Conservation (phyloP, 2,329 filamentous ascomycete genomes). For the Aspergillus calidoustus region DNA sequence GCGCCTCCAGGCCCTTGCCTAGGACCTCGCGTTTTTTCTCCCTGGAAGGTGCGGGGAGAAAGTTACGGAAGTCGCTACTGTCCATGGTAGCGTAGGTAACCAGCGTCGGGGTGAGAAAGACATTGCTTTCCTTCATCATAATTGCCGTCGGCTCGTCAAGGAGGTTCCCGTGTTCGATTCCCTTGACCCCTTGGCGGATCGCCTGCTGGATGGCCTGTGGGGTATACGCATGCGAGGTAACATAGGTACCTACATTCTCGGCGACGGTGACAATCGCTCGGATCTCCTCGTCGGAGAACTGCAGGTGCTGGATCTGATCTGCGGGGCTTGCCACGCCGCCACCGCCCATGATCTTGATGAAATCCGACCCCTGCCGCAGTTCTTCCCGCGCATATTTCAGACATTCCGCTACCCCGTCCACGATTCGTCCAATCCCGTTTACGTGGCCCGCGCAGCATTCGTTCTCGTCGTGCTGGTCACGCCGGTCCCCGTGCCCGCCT, state of each 20-base stretch:
- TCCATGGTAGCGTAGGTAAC: constrained; percentile 54
- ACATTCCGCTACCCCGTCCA: constrained; percentile 61
- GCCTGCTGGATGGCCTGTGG: constrained; percentile 59
- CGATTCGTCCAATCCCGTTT: constrained; percentile 46
- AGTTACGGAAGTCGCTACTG: constrained; percentile 39
- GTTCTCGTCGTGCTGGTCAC: constrained; percentile 37
- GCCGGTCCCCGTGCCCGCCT: constrained; percentile 58
- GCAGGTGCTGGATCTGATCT: constrained; percentile 57
- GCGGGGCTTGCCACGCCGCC: constrained; percentile 63
- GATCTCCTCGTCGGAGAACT: constrained; percentile 63
- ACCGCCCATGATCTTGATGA: constrained; percentile 65
- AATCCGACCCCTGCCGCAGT: constrained; percentile 60
- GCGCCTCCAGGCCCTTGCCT: constrained; percentile 49
- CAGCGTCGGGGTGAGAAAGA: constrained; percentile 60
- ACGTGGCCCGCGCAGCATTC: constrained; percentile 54
- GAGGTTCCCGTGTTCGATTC: constrained; percentile 60
- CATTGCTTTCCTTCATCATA: constrained; percentile 55
- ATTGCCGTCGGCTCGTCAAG: constrained; percentile 50
- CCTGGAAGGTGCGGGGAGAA: constrained; percentile 40
- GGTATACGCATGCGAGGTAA: constrained; percentile 64
- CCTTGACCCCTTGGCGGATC: constrained; percentile 59
- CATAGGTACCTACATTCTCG: constrained; percentile 54
- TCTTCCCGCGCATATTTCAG: constrained; percentile 58
- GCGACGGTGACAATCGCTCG: constrained; percentile 58
- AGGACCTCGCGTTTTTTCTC: constrained; percentile 58